Percentiles rank a stretch among this genome's conserved stretches.
Evolutionary conservation across 176 grass and related monocot genomes (phyloP).

Genomic region (Thinopyrum elongatum): DNA sequence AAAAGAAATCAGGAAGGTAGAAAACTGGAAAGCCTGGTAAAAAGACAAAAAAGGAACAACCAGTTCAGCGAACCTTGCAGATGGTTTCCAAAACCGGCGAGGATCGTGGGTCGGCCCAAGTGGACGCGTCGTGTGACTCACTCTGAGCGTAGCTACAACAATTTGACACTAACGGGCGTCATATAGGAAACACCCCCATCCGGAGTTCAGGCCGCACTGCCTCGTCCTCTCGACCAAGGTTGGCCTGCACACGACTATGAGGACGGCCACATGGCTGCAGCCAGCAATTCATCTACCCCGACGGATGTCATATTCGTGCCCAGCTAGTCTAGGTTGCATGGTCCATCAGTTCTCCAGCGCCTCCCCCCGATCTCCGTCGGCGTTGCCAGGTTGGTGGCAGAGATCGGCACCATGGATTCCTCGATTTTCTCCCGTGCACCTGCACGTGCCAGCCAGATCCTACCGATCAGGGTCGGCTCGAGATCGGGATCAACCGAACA

Average conservation of each 20-base stretch:
- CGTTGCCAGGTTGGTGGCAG: background rate
- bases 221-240: background rate
- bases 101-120: no score
- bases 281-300: background rate
- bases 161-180: no score
- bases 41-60: no score
- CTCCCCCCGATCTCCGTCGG: background rate
- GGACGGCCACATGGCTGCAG: background rate
- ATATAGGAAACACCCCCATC: no score
- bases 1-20: no score
- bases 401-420: background rate
- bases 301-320: background rate
- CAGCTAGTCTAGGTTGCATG: background rate
- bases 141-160: no score
- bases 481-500: background rate
- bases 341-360: background rate
- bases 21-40: no score
- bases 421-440: background rate
- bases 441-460: background rate
- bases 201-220: no score
- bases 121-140: no score
- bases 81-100: no score
- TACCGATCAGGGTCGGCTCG: background rate
- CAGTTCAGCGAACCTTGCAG: no score
- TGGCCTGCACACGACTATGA: background rate